Conservation (phyloP, 306 rosid genomes). For the Rosa chinensis region DNA sequence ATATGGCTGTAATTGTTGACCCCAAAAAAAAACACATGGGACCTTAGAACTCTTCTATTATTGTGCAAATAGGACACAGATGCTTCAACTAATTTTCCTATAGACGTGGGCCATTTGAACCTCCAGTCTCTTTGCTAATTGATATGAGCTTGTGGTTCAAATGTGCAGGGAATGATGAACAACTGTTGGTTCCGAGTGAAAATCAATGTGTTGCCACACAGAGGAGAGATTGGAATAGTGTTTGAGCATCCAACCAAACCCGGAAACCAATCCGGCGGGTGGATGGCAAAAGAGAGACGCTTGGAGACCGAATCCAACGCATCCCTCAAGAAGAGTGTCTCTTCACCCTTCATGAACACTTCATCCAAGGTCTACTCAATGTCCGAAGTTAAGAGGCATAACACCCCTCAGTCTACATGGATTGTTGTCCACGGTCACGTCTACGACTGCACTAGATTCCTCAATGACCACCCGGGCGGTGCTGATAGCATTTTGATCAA, state of each 20-base stretch:
- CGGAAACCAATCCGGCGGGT: slow-evolving; percentile 81
- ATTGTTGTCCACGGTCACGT: slow-evolving; percentile 67
- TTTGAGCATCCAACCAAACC: slow-evolving; percentile 85
- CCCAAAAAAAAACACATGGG: background rate
- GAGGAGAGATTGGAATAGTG: slow-evolving; percentile 66
- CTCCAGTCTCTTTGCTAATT: background rate
- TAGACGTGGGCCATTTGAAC: background rate
- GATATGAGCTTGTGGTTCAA: background rate
- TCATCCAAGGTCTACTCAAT: slow-evolving; percentile 42
- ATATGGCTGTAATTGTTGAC: background rate
- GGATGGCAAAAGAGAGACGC: slow-evolving; percentile 71
- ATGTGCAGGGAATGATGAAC: slow-evolving; percentile 87
- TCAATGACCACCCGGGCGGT: slow-evolving; percentile 90
- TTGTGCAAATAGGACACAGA: background rate
- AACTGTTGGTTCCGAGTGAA: slow-evolving; percentile 86
- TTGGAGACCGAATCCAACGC: slow-evolving; percentile 38
- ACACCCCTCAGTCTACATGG: slow-evolving; percentile 59
- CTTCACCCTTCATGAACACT: slow-evolving; percentile 70
- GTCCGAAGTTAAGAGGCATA: slow-evolving; percentile 62
- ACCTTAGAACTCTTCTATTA: background rate
- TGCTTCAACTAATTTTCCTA: background rate
- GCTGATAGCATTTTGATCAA: slow-evolving; percentile 81
- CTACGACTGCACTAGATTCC: slow-evolving; percentile 72
- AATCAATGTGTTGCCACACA: slow-evolving; percentile 50
- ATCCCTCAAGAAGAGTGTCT: slow-evolving; percentile 52